Percentiles rank a stretch among this genome's conserved stretches.
Conservation (phyloP, 2,329 filamentous ascomycete genomes). For the Sporothrix brunneoviolacea region DNA sequence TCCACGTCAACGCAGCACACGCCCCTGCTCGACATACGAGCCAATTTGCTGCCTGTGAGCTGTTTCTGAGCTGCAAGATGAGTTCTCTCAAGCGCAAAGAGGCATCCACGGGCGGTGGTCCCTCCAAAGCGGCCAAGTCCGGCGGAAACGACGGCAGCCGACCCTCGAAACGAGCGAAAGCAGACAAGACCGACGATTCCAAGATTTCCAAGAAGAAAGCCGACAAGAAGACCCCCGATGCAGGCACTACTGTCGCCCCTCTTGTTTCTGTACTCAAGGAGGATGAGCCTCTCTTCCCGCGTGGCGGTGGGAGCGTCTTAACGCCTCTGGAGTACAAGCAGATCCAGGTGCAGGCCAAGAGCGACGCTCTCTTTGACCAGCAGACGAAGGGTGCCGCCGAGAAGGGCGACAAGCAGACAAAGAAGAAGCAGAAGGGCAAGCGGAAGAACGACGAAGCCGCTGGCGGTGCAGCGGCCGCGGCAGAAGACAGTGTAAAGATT, state of each 20-base stretch:
- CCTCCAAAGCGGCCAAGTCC: constrained; percentile 8
- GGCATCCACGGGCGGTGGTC: constrained; percentile 8
- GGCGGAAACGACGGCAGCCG: constrained; percentile 4
- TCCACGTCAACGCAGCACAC: neutral
- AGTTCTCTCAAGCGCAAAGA: constrained; percentile 20
- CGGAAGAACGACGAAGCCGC: constrained; percentile 38
- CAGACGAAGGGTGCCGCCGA: constrained; percentile 49
- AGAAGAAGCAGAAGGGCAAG: constrained; percentile 49
- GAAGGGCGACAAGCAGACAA: constrained; percentile 35
- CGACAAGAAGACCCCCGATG: constrained; percentile 3
- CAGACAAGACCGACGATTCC: neutral
- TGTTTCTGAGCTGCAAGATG: constrained; percentile 6
- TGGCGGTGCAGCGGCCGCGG: constrained; percentile 43
- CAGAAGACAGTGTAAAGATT: constrained; percentile 59
- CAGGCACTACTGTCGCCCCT: constrained; percentile 11
- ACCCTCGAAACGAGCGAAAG: constrained; percentile 17
- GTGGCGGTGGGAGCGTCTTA: constrained; percentile 83
- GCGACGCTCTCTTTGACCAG: constrained; percentile 86
- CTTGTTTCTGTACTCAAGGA: constrained; percentile 51
- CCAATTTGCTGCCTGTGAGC: neutral
- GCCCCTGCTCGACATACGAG: constrained; percentile 1
- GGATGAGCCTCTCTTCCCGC: constrained; percentile 85
- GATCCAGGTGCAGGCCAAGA: constrained; percentile 87
- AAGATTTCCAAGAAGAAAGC: constrained; percentile 5
- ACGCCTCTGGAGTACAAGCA: constrained; percentile 95